Evolutionary conservation across 2,329 filamentous ascomycete species (phyloP).

Genomic region (Didymella exigua): DNA sequence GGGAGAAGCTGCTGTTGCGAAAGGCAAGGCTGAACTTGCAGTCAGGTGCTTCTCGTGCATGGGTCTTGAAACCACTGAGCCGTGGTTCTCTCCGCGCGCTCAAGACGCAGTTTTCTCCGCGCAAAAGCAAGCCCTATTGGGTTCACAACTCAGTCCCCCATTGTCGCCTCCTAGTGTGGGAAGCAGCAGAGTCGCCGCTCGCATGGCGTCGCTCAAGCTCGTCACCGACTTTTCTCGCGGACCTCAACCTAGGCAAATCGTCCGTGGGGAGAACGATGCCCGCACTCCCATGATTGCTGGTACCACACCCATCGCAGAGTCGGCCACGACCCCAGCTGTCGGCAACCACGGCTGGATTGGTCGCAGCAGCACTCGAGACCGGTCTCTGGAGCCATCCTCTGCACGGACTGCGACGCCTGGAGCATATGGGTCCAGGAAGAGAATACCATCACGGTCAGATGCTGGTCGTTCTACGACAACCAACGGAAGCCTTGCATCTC

Average conservation of each 20-base stretch:
- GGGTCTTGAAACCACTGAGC: constrained; percentile 80
- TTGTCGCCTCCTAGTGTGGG: constrained; percentile 72
- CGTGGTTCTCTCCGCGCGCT: constrained; percentile 86
- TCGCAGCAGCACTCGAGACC: constrained; percentile 37
- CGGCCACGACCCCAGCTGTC: constrained; percentile 69
- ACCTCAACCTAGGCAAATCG: constrained; percentile 62
- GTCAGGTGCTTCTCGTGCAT: constrained; percentile 94
- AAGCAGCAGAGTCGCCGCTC: constrained; percentile 65
- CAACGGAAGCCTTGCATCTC: constrained; percentile 41
- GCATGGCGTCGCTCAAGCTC: constrained; percentile 83
- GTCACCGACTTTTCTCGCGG: constrained; percentile 80
- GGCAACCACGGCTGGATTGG: constrained; percentile 47
- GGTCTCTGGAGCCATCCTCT: constrained; percentile 54
- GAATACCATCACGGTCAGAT: constrained; percentile 60
- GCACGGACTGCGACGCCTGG: constrained; percentile 61
- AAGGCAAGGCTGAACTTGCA: constrained; percentile 86
- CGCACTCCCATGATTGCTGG: constrained; percentile 78
- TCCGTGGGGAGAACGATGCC: constrained; percentile 64
- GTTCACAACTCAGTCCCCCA: constrained; percentile 67
- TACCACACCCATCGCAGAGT: constrained; percentile 82
- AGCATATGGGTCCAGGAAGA: constrained; percentile 64
- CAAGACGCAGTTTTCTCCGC: constrained; percentile 63
- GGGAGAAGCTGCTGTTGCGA: constrained; percentile 88
- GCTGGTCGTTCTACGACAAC: constrained; percentile 39
- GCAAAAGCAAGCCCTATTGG: constrained; percentile 60